phyloP scores from a whole-genome alignment of 176 grass and related monocot species.

The Metroxylon sagu region DNA sequence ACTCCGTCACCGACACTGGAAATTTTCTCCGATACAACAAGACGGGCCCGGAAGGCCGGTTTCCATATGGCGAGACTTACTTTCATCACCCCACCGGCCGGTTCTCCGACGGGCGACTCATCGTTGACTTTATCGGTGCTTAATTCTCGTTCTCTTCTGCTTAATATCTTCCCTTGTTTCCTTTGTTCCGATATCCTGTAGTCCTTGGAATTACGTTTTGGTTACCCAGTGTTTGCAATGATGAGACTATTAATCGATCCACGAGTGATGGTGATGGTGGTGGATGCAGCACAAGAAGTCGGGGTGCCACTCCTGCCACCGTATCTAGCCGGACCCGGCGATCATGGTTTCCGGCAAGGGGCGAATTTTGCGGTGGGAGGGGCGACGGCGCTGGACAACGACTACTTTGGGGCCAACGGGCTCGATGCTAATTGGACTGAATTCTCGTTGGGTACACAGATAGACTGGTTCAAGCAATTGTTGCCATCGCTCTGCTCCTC shows the following conservation, averaged over 20 bases:
- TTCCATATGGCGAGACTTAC: constrained; percentile 72
- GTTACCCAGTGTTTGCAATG: too few relatives aligned
- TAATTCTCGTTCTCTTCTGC: not conserved
- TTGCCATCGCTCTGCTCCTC: constrained; percentile 26
- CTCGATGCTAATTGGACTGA: constrained; percentile 30
- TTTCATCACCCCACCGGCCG: constrained; percentile 64
- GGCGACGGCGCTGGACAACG: constrained; percentile 51
- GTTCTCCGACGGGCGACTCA: constrained; percentile 61
- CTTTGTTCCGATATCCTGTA: not conserved
- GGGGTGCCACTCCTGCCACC: constrained; percentile 34
- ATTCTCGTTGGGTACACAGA: constrained; percentile 52
- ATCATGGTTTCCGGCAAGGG: constrained; percentile 43
- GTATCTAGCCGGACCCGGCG: constrained; percentile 35
- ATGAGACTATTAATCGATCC: too few relatives aligned
- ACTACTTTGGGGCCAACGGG: constrained; percentile 34
- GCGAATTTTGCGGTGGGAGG: constrained; percentile 76
- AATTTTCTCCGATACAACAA: constrained; percentile 44
- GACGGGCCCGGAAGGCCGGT: constrained; percentile 14
- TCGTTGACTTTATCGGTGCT: constrained; percentile 62
- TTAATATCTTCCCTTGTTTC: not conserved
- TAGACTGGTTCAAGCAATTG: constrained; percentile 59
- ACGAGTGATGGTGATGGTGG: not conserved
- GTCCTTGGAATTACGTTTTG: not conserved
- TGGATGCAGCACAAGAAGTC: constrained; percentile 39
- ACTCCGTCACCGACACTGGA: constrained; percentile 66